Conservation (phyloP, 306 rosid species). For the Cajanus cajan region DNA sequence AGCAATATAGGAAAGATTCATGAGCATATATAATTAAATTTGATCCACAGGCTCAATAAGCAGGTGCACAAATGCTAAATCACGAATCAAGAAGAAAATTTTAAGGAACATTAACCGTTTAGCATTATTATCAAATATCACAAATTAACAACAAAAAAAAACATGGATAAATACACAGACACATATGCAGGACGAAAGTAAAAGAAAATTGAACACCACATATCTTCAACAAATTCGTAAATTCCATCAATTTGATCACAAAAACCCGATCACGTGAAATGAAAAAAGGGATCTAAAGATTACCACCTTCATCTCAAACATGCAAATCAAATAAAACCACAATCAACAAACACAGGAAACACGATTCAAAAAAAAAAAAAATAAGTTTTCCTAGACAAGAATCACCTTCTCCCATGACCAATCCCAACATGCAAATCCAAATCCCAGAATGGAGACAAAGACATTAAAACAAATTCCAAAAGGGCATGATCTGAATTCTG, state of each 20-base stretch:
- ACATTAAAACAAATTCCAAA: background rate
- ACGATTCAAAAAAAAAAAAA: background rate
- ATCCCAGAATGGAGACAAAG: background rate
- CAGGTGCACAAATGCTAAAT: conserved; percentile 7
- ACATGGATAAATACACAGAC: background rate
- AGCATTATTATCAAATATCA: background rate
- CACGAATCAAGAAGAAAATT: background rate
- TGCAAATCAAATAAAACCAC: conserved; percentile 23
- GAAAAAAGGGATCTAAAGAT: conserved; percentile 23
- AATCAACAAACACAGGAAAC: background rate
- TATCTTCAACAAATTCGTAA: background rate
- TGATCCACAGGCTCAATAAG: conserved; percentile 10
- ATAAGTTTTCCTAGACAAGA: background rate
- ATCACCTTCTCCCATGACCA: conserved; percentile 8
- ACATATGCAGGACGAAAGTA: background rate
- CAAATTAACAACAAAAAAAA: background rate
- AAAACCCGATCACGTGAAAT: background rate
- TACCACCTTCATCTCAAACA: conserved; percentile 27
- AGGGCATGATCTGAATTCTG: conserved; percentile 22
- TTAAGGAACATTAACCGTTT: background rate
- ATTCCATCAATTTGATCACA: conserved; percentile 24
- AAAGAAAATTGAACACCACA: background rate
- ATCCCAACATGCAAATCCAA: conserved; percentile 35
- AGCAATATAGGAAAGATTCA: conserved; percentile 13
- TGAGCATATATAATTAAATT: conserved; percentile 10